Evolutionary conservation across 2,329 filamentous ascomycete genomes (phyloP).

Genomic region (Dothideomycetes sp.): DNA sequence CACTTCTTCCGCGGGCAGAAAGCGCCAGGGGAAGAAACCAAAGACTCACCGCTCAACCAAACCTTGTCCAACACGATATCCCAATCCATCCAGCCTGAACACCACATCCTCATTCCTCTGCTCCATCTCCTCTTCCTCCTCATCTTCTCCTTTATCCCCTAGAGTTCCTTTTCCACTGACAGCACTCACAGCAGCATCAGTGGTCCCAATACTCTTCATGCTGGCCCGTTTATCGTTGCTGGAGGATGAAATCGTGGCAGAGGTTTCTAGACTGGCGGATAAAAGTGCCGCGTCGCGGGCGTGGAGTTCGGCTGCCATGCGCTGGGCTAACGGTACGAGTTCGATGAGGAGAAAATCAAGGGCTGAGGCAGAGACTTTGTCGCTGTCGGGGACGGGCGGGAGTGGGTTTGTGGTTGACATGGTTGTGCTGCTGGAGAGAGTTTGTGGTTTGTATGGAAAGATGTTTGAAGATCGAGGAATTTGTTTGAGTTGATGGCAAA

Average conservation of each 20-base stretch:
- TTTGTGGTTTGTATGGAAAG: not conserved
- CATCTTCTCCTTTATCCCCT: conserved; percentile 15
- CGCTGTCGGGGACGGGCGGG: conserved; percentile 13
- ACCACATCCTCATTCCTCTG: conserved; percentile 79
- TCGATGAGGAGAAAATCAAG: conserved; percentile 95
- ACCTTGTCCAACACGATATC: conserved; percentile 87
- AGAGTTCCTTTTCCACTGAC: conserved; percentile 6
- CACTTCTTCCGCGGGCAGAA: not conserved
- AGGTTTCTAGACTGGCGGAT: not conserved
- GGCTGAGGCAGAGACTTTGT: conserved; percentile 62
- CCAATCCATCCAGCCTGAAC: conserved; percentile 71
- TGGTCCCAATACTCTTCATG: conserved; percentile 17
- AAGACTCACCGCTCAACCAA: conserved; percentile 67
- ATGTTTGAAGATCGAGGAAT: too few species aligned
- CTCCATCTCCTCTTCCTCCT: conserved; percentile 54
- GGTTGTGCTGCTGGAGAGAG: not conserved
- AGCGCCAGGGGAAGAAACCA: not conserved
- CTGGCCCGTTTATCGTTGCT: not conserved
- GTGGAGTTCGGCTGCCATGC: conserved; percentile 67
- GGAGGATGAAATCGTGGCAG: too few species aligned
- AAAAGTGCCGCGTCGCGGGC: conserved; percentile 36
- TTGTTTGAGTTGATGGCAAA: too few species aligned
- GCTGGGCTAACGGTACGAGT: conserved; percentile 86
- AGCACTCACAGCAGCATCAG: not conserved
- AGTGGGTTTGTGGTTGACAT: not conserved